These are phyloP conservation scores for Xylaria longipes DNA, from an alignment of 495 filamentous ascomycete genomes.

Conservation along the genomic window DNA sequence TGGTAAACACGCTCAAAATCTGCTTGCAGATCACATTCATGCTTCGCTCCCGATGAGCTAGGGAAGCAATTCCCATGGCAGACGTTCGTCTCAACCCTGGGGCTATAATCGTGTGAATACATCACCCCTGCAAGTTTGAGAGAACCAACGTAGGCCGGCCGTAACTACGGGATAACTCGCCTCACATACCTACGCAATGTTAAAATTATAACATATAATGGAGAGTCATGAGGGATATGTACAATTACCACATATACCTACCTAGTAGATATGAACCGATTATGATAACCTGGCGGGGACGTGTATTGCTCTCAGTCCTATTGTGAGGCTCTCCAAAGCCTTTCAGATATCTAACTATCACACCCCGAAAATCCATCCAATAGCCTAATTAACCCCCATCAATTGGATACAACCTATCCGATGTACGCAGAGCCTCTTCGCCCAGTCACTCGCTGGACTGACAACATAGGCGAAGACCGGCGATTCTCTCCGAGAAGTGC, in stretches of 20 bases:
- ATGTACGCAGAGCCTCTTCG: slow-evolving; percentile 11
- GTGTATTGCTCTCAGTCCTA: neutral
- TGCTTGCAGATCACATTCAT: neutral
- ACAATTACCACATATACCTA: neutral
- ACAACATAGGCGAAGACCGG: slow-evolving; percentile 8
- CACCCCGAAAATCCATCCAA: neutral
- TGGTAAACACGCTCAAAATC: neutral
- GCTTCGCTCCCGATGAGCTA: neutral
- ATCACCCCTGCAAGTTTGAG: neutral
- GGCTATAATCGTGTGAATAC: neutral
- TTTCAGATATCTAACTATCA: neutral
- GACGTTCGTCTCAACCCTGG: neutral
- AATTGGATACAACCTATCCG: neutral
- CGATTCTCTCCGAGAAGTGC: slow-evolving; percentile 13
- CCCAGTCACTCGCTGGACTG: neutral
- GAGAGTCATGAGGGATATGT: neutral
- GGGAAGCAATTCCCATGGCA: neutral
- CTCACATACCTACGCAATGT: neutral
- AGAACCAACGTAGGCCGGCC: neutral
- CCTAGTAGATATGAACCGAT: neutral
- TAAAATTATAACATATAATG: neutral
- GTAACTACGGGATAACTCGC: neutral
- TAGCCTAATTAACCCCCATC: neutral
- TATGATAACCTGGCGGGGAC: neutral
- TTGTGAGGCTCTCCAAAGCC: neutral